Conservation (phyloP, 179 eudicot species). For the Actinidia arguta region DNA sequence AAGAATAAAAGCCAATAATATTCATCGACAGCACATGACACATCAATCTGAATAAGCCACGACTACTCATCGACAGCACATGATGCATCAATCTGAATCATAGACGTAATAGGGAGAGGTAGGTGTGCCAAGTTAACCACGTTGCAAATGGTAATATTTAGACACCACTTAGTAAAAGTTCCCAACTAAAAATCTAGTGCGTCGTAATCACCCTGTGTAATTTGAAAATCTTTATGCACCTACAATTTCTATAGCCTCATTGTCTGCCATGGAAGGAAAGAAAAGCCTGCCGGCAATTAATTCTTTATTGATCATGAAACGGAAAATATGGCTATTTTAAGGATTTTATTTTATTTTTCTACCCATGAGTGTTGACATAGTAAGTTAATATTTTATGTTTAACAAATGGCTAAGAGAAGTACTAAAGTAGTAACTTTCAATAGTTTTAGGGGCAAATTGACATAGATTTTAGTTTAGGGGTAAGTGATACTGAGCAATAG, state of each 20-base stretch:
- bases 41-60: background rate
- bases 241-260: constrained; percentile 92
- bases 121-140: background rate
- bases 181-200: background rate
- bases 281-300: constrained; percentile 94
- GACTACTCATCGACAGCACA: background rate
- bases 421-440: no score
- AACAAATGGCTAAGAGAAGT: no score
- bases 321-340: no score
- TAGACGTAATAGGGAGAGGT: background rate
- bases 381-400: no score
- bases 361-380: no score
- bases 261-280: constrained; percentile 94
- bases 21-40: background rate
- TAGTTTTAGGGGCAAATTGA: no score
- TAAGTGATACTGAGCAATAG: no score
- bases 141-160: background rate
- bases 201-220: constrained; percentile 78
- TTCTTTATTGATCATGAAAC: constrained; percentile 98
- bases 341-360: no score
- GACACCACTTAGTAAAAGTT: background rate
- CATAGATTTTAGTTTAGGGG: no score
- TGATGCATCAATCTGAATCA: background rate
- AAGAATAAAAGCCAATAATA: background rate
- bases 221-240: constrained; percentile 90